These are phyloP conservation scores for Phoenix roebelenii DNA, from an alignment of 176 grass and related monocot genomes.

Conservation along the genomic window DNA sequence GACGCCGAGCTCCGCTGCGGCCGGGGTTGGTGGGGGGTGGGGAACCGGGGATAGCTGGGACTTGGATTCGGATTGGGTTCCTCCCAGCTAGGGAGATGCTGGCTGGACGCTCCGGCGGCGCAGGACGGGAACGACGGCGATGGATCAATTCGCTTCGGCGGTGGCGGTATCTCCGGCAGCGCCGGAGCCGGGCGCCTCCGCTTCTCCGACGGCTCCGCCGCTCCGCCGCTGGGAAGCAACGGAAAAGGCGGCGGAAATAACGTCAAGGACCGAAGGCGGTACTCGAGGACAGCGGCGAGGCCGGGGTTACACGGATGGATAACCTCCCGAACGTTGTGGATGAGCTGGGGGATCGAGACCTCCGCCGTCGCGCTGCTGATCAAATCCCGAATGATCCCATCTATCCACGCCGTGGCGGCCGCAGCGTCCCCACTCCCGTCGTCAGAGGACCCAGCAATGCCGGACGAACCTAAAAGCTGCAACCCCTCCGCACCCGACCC, in stretches of 20 bases:
- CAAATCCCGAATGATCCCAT: slow-evolving; percentile 84
- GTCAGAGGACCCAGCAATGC: no score
- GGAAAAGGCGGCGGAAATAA: slow-evolving; percentile 4
- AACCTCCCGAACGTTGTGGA: slow-evolving; percentile 92
- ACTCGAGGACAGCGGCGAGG: slow-evolving; percentile 75
- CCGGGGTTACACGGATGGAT: slow-evolving; percentile 84
- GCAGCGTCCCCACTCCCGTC: slow-evolving; percentile 15
- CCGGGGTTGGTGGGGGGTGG: background rate
- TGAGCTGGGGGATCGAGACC: slow-evolving; percentile 76
- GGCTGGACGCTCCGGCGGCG: background rate
- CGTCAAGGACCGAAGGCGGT: slow-evolving; percentile 64
- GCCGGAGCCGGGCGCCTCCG: slow-evolving; percentile 16
- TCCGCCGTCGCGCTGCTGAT: slow-evolving; percentile 46
- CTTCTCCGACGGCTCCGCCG: slow-evolving; percentile 15
- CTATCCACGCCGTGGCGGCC: slow-evolving; percentile 51
- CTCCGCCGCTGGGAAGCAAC: background rate
- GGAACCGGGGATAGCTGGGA: no score
- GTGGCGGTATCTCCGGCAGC: slow-evolving; percentile 1
- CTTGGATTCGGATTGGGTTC: no score
- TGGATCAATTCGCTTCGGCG: slow-evolving; percentile 7
- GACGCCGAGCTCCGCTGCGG: slow-evolving; percentile 10
- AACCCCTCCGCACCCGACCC: slow-evolving; percentile 1
- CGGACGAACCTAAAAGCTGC: no score
- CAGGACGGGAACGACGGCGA: background rate
- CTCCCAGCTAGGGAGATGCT: no score